Percentiles rank a stretch among this genome's conserved stretches.
Evolutionary conservation across 2,329 filamentous ascomycete species (phyloP).

Genomic region (Stagonosporopsis cucurbitacearum): DNA sequence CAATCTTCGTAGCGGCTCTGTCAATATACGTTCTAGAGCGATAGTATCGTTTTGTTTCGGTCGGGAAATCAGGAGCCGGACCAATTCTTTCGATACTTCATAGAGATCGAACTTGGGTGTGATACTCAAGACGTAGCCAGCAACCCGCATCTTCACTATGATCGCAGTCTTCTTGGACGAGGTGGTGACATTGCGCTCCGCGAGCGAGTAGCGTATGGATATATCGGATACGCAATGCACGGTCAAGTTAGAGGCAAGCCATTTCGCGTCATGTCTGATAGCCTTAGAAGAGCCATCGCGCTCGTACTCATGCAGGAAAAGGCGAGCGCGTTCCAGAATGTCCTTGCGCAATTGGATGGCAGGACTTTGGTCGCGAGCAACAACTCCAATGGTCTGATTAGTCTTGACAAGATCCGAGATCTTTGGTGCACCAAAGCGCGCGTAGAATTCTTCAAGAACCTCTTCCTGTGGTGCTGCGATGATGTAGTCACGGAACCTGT

Average conservation of each 20-base stretch:
- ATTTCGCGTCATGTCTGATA: conserved; percentile 86
- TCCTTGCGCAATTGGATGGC: conserved; percentile 76
- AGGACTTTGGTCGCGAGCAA: conserved; percentile 70
- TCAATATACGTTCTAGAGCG: conserved; percentile 89
- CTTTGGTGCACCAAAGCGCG: conserved; percentile 76
- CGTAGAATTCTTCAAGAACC: conserved; percentile 81
- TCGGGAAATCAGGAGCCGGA: conserved; percentile 77
- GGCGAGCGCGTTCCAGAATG: conserved; percentile 83
- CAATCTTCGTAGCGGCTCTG: conserved; percentile 80
- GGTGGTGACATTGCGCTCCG: conserved; percentile 65
- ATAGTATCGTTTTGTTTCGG: conserved; percentile 89
- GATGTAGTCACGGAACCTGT: conserved; percentile 83
- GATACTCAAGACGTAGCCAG: conserved; percentile 75
- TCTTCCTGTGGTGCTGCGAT: conserved; percentile 93
- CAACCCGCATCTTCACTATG: conserved; percentile 75
- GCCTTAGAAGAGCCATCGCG: conserved; percentile 62
- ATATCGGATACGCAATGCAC: conserved; percentile 82
- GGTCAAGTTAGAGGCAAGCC: conserved; percentile 84
- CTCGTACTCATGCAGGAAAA: conserved; percentile 87
- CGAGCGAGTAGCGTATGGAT: conserved; percentile 76
- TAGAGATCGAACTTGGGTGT: conserved; percentile 82
- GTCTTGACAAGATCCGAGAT: conserved; percentile 81
- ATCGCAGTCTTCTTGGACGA: conserved; percentile 63
- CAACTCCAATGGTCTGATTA: conserved; percentile 73
- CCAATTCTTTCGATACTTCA: conserved; percentile 87